Evolutionary conservation across 805 yeast species (phyloP).

Genomic region (Candida khao-thaluensis): DNA sequence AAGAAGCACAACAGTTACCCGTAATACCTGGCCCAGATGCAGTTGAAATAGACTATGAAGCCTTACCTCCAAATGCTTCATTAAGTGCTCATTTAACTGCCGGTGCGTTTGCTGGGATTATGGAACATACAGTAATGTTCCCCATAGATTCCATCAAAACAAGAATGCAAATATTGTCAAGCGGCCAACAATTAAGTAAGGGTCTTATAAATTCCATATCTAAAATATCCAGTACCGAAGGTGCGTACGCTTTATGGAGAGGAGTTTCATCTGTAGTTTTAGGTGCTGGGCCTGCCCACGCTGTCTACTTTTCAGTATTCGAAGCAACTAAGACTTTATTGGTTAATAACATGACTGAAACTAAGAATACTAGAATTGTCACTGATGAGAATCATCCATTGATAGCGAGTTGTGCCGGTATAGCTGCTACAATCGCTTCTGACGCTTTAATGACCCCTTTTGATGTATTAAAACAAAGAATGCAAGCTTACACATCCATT

Average conservation of each 20-base stretch:
- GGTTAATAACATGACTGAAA: slow-evolving; percentile 39
- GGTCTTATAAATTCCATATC: slow-evolving; percentile 68
- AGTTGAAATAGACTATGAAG: slow-evolving; percentile 82
- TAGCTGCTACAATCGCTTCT: slow-evolving; percentile 86
- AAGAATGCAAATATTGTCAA: slow-evolving; percentile 70
- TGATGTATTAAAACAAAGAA: slow-evolving; percentile 91
- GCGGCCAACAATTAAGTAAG: slow-evolving; percentile 19
- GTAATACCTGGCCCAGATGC: slow-evolving; percentile 26
- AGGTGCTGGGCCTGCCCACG: slow-evolving; percentile 99
- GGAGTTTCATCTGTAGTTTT: slow-evolving; percentile 88
- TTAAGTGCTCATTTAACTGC: slow-evolving; percentile 79
- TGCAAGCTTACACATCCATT: slow-evolving; percentile 54
- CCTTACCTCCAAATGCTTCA: slow-evolving; percentile 85
- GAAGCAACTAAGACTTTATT: slow-evolving; percentile 71
- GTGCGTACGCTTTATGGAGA: slow-evolving; percentile 85
- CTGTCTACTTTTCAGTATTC: slow-evolving; percentile 92
- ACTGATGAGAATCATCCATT: slow-evolving; percentile 73
- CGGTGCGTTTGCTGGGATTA: slow-evolving; percentile 98
- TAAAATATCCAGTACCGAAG: slow-evolving; percentile 81
- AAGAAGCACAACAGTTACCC: slow-evolving; percentile 1
- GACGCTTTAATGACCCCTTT: slow-evolving; percentile 98
- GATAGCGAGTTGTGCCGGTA: slow-evolving; percentile 85
- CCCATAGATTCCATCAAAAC: slow-evolving; percentile 97
- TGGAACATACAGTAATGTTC: slow-evolving; percentile 97
- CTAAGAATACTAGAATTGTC: slow-evolving; percentile 37